Base-by-base conservation (phyloP, 75 land plant species). In the Sequoia sempervirens region DNA sequence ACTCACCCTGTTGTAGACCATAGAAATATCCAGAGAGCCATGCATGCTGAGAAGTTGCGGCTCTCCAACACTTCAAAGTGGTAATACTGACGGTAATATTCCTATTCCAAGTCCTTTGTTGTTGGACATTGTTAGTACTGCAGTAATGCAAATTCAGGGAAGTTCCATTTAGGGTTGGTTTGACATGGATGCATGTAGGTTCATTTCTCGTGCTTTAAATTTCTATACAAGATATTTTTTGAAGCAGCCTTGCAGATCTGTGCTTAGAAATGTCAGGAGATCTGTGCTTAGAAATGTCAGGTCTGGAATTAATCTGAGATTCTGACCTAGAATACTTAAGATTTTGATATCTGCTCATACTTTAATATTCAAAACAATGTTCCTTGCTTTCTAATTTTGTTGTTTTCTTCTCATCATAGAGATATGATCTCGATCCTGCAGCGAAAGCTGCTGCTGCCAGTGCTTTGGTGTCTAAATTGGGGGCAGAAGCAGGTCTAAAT, bases 361-460 rank as follows among this genome's bases (percentile, higher is more conserved):
- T 80, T 30, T 53, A 1, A 32, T 10, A 26, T 34, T 75, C 30
- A 75, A 32, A 38, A 75, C 10, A 26, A 75, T 75, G 36, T 38
- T 26, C 30, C 18, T 11, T 32, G 23, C 41, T 18, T 78, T 78
- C 26, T 36, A 37, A 37, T 30, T 56, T 66, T 3, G 6, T 28
- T 61, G 40, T 78, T 85, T 85, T 61, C n/a, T 50, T 64, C 58
- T 36, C 37, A 28, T 61, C 79, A 83, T 90, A 98, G 99, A 92
- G 90, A 80, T 98, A 96, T 82, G 99, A 98, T 82, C 92, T 90
- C 82, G 99, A 98, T 87, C 98, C 98, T 43, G 92, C 96, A 53
- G 96, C 96, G 52, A 94, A 96, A 80, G 98, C 94, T 61, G 99
- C 99, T 20, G 99, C 99, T 81, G 98, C 99, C 41, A 94, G 90